Conservation (phyloP, 805 yeast species). For the Ogataea trehalophila region DNA sequence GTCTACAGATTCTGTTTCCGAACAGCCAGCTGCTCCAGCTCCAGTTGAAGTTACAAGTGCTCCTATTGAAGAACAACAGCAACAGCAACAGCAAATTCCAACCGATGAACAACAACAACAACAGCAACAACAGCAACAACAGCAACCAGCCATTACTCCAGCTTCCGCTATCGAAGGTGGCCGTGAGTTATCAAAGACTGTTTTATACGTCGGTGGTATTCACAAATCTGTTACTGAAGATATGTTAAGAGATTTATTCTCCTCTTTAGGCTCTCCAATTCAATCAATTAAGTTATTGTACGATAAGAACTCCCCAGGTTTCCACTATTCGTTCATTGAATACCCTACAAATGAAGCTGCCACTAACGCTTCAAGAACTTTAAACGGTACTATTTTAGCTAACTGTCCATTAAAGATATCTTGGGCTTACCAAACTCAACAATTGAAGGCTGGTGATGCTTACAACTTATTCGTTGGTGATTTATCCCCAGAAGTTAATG, state of each 20-base stretch:
- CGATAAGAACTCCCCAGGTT: slow-evolving; percentile 70
- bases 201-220: slow-evolving; percentile 73
- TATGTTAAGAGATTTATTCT: slow-evolving; percentile 53
- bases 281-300: slow-evolving; percentile 63
- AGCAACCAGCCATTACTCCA: slow-evolving; percentile 27
- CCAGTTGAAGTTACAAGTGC: not conserved
- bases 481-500: slow-evolving; percentile 75
- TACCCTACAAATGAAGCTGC: slow-evolving; percentile 57
- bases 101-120: not conserved
- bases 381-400: slow-evolving; percentile 53
- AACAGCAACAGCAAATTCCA: slow-evolving; percentile 1
- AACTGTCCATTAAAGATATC: slow-evolving; percentile 58
- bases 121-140: slow-evolving; percentile 1
- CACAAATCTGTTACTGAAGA: slow-evolving; percentile 64
- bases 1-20: too few species aligned
- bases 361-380: slow-evolving; percentile 50
- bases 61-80: not conserved
- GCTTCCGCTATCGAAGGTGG: slow-evolving; percentile 81
- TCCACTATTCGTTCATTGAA: slow-evolving; percentile 82
- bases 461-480: slow-evolving; percentile 85
- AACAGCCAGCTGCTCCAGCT: not conserved
- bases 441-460: slow-evolving; percentile 48
- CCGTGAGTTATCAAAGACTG: slow-evolving; percentile 67
- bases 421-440: slow-evolving; percentile 83
- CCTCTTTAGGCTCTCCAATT: slow-evolving; percentile 50